Percentiles rank a stretch among this genome's conserved stretches.
Conservation (phyloP, 805 yeast species). For the Tetrapisispora namnaoensis region DNA sequence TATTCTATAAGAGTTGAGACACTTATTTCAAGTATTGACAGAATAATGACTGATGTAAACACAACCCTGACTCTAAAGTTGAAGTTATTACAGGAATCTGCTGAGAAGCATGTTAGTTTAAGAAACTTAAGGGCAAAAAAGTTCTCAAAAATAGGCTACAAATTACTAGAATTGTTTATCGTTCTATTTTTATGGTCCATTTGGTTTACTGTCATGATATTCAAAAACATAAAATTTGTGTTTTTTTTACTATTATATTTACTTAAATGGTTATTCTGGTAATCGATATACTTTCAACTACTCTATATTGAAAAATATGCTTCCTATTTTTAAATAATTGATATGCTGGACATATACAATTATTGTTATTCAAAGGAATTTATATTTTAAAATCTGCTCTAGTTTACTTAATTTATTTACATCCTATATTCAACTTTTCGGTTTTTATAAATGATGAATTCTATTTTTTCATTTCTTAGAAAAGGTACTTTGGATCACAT, state of each 20-base stretch:
- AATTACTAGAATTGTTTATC: constrained; percentile 22
- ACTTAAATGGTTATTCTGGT: constrained; percentile 23
- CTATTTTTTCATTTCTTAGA: background rate
- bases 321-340: no score
- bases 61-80: constrained; percentile 59
- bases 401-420: background rate
- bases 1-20: constrained; percentile 50
- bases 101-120: constrained; percentile 22
- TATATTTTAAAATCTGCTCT: background rate
- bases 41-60: constrained; percentile 64
- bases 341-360: background rate
- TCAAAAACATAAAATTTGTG: constrained; percentile 12
- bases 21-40: constrained; percentile 50
- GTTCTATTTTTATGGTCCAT: constrained; percentile 22
- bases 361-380: background rate
- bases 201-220: constrained; percentile 22
- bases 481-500: constrained; percentile 1
- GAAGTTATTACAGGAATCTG: constrained; percentile 27
- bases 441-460: background rate
- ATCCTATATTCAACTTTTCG: background rate
- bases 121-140: constrained; percentile 19
- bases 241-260: constrained; percentile 11
- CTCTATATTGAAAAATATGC: no score
- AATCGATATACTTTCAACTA: background rate
- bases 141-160: constrained; percentile 15